phyloP scores from a whole-genome alignment of 805 yeast species.

The Pichia pseudocactophila region DNA sequence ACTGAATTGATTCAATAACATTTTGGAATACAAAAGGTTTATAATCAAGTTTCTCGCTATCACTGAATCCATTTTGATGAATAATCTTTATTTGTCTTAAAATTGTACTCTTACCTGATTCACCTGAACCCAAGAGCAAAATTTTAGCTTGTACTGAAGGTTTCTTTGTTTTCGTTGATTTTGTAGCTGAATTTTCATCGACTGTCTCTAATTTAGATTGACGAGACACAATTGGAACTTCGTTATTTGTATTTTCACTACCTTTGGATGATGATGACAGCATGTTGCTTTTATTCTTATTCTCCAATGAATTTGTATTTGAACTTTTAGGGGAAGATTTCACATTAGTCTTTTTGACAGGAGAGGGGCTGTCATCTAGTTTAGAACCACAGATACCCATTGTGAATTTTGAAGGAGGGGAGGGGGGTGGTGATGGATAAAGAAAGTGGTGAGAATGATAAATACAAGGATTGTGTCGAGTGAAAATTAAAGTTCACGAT shows the following conservation, averaged over 20 bases:
- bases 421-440: too few species aligned
- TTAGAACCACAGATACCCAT: constrained; percentile 20
- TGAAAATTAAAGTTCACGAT: too few species aligned
- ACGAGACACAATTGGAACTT: background rate
- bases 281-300: background rate
- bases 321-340: background rate
- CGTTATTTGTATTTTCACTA: background rate
- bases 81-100: constrained; percentile 75
- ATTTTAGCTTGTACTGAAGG: constrained; percentile 52
- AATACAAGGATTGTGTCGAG: too few species aligned
- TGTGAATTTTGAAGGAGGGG: background rate
- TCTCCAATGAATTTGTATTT: background rate
- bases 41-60: constrained; percentile 65
- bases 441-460: too few species aligned
- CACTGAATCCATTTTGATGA: constrained; percentile 61
- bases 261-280: background rate
- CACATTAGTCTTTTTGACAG: background rate
- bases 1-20: constrained; percentile 66
- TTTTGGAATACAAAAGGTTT: constrained; percentile 74
- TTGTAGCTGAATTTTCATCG: background rate
- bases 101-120: constrained; percentile 72
- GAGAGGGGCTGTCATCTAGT: background rate
- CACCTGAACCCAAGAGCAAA: constrained; percentile 80
- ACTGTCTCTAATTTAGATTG: background rate
- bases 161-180: background rate